phyloP scores from a whole-genome alignment of 805 yeast genomes.

The Candida andamanensis region DNA sequence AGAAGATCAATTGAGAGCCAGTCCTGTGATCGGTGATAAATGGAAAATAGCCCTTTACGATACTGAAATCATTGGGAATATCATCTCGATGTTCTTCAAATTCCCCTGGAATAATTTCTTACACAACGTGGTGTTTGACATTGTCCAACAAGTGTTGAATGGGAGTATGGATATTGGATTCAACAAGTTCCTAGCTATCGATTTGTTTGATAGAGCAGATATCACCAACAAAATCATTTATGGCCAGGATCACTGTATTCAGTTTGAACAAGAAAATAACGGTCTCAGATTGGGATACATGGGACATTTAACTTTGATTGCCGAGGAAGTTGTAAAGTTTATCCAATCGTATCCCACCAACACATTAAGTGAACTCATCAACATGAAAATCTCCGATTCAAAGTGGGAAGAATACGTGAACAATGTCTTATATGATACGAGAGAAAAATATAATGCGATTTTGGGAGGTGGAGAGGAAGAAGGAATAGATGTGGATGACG shows the following conservation, averaged over 20 bases:
- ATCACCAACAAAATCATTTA: constrained; percentile 38
- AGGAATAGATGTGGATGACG: constrained; percentile 40
- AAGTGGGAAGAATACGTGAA: constrained; percentile 82
- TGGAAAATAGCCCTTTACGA: constrained; percentile 39
- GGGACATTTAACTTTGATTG: constrained; percentile 92
- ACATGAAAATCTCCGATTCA: constrained; percentile 32
- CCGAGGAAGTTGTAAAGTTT: constrained; percentile 95
- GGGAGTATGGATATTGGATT: constrained; percentile 48
- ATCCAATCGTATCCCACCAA: constrained; percentile 37
- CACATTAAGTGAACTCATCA: constrained; percentile 33
- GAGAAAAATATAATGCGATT: constrained; percentile 91
- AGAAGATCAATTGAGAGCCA: constrained; percentile 37
- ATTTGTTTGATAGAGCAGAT: constrained; percentile 51
- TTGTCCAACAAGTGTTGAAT: constrained; percentile 43
- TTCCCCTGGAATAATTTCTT: constrained; percentile 46
- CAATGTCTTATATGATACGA: constrained; percentile 75
- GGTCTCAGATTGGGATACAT: constrained; percentile 84
- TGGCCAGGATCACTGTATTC: constrained; percentile 57
- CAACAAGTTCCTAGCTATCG: constrained; percentile 44
- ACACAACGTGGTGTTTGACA: constrained; percentile 44
- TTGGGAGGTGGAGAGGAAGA: constrained; percentile 72
- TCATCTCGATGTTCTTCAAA: constrained; percentile 39
- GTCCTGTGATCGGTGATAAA: constrained; percentile 41
- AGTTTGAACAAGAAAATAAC: constrained; percentile 43
- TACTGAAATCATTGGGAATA: constrained; percentile 39